phyloP scores from a whole-genome alignment of 106 monocot genomes.

The Dendrobium officinale region DNA sequence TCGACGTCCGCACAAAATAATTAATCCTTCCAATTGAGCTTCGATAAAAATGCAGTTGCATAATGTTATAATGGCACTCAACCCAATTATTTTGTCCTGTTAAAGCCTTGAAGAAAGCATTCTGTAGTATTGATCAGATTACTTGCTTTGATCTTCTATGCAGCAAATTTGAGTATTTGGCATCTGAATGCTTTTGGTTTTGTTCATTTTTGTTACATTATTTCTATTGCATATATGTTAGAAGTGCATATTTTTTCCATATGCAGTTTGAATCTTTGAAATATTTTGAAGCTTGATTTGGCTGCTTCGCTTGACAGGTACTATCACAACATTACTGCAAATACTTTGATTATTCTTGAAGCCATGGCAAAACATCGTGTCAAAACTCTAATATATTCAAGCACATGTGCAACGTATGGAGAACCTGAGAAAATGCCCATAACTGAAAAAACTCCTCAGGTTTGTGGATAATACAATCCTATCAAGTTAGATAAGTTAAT shows the following conservation, averaged over 20 bases:
- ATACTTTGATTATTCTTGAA: conserved; percentile 30
- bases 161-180: background rate
- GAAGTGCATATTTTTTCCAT: too few relatives aligned
- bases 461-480: conserved; percentile 1
- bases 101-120: background rate
- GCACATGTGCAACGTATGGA: conserved; percentile 35
- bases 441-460: conserved; percentile 31
- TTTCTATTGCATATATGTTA: too few relatives aligned
- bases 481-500: background rate
- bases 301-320: conserved; percentile 14
- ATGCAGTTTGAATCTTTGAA: too few relatives aligned
- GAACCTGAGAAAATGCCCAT: conserved; percentile 32
- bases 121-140: too few relatives aligned
- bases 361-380: conserved; percentile 22
- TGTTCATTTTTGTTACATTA: background rate
- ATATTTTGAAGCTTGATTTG: background rate
- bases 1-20: too few relatives aligned
- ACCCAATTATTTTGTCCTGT: background rate
- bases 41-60: too few relatives aligned
- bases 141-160: background rate
- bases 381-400: conserved; percentile 32
- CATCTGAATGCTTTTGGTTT: background rate
- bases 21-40: too few relatives aligned
- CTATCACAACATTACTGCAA: conserved; percentile 35
- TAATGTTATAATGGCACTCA: too few relatives aligned